These are phyloP conservation scores for Aechmea fasciata DNA, from an alignment of 176 grass and related monocot species.

Conservation along the genomic window DNA sequence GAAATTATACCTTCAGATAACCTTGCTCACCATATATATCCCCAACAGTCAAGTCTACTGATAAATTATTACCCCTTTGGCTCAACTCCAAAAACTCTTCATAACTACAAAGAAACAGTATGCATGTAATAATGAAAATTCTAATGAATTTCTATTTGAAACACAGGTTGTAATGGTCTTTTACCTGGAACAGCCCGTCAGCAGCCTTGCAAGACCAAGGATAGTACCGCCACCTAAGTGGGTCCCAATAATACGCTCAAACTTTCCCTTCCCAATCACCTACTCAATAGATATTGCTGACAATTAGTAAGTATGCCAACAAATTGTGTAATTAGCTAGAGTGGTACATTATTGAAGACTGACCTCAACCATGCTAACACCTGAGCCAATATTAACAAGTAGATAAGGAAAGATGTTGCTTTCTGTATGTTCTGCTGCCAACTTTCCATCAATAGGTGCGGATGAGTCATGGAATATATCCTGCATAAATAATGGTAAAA, in stretches of 20 bases:
- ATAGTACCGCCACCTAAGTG: slow-evolving; percentile 95
- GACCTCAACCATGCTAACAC: slow-evolving; percentile 99
- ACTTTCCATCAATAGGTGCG: slow-evolving; percentile 37
- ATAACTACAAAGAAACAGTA: slow-evolving; percentile 43
- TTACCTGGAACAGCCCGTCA: slow-evolving; percentile 86
- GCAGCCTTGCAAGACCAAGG: slow-evolving; percentile 72
- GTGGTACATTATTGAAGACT: slow-evolving; percentile 1
- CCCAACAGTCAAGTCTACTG: slow-evolving; percentile 90
- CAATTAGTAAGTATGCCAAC: slow-evolving; percentile 6
- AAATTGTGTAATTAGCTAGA: slow-evolving; percentile 8
- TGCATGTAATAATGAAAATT: slow-evolving; percentile 1
- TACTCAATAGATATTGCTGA: slow-evolving; percentile 28
- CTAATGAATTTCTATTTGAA: not conserved
- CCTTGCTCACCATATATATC: slow-evolving; percentile 90
- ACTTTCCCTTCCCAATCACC: slow-evolving; percentile 94
- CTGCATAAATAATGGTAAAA: slow-evolving; percentile 33
- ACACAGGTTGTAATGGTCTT: slow-evolving; percentile 11
- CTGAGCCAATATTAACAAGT: slow-evolving; percentile 99
- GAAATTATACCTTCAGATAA: slow-evolving; percentile 71
- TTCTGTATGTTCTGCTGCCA: slow-evolving; percentile 52
- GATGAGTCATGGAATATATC: slow-evolving; percentile 37
- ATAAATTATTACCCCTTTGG: slow-evolving; percentile 75
- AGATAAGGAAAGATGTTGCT: slow-evolving; percentile 94
- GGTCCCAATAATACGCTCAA: slow-evolving; percentile 94
- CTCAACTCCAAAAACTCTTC: slow-evolving; percentile 90